Conservation (phyloP, 1,284 basidiomycete species). For the Rhodotorula sp. region DNA sequence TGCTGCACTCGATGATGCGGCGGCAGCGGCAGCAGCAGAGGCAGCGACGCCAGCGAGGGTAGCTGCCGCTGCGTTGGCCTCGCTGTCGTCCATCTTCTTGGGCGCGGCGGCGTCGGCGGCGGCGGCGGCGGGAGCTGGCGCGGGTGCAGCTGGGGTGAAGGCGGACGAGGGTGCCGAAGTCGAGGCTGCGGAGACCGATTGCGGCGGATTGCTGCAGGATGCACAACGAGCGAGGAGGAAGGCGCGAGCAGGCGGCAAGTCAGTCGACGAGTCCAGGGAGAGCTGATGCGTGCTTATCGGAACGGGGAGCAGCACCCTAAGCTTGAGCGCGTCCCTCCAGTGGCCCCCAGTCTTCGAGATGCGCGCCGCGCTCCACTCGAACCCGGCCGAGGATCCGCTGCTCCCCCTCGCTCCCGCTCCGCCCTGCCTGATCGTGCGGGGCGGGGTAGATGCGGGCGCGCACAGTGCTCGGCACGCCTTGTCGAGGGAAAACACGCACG, state of each 20-base stretch:
- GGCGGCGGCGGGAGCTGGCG: not conserved
- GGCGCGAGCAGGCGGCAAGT: not conserved
- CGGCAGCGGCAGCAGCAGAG: constrained; percentile 10
- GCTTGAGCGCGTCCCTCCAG: too few species aligned
- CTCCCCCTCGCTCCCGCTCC: not conserved
- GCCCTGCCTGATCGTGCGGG: too few species aligned
- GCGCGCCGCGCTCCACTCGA: too few species aligned
- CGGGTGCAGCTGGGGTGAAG: not conserved
- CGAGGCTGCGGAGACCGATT: not conserved
- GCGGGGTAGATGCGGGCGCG: too few species aligned
- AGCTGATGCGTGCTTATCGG: too few species aligned
- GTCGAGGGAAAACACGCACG: not conserved
- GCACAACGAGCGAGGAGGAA: not conserved
- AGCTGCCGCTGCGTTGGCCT: constrained; percentile 23
- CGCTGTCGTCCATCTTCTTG: constrained; percentile 22
- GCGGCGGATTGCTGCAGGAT: not conserved
- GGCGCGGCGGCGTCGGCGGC: not conserved
- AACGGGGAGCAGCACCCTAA: too few species aligned
- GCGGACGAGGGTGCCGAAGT: not conserved
- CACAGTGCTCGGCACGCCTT: not conserved
- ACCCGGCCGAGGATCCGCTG: too few species aligned
- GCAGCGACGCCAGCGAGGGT: constrained; percentile 25
- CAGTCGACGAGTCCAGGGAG: not conserved
- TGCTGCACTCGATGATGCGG: not conserved
- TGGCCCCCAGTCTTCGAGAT: too few species aligned